Base-by-base conservation (phyloP, 2,329 filamentous ascomycete species). In the Xylariaceae sp. region DNA sequence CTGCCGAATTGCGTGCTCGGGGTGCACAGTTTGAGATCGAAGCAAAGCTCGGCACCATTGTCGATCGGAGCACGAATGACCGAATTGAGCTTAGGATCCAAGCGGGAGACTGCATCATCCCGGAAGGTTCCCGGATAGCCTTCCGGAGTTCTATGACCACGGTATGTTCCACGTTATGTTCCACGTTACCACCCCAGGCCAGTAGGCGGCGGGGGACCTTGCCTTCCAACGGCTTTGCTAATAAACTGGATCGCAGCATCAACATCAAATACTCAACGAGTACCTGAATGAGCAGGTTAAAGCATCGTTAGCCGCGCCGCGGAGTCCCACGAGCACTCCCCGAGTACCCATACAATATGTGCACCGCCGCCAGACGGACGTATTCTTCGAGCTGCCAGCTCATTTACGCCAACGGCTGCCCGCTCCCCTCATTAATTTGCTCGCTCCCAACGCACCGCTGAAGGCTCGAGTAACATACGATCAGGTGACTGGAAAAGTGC, bases 131-230 rank as follows among this genome's bases (percentile, higher is more conserved):
- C 37, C 81, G 83, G 50, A 80, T 88, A 35, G 81, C 81, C 0
- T 99, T 97, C 69, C 85, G 87, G 67, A 97, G 92, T 70, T 90
- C 86, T 62, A 97, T 97, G 93, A 92, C 89, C 3, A 85, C 92
- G 77, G 90, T 94, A 77, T 74, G 83, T 75, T 48, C 7, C n/a
- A 48, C 17, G 39, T 11, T 18, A 5, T 11, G 30, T 63, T 59
- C 6, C 55, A 10, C n/a, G 34, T 13, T 18, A 18, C 17, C 17
- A 18, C 50, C 45, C 9, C 2, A 17, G 52, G 50, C 44, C 47
- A 52, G 2, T 13, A 23, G 30, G 3, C 37, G 13, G 39, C 39
- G n/a, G 44, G 51, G 37, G 18, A 30, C 23, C 39, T 56, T 42
- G 13, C n/a, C 17, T 44, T n/a, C 13, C 23, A 23, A 15, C n/a